Conservation (phyloP, 2,329 filamentous ascomycete genomes). For the Calonectria naviculata region DNA sequence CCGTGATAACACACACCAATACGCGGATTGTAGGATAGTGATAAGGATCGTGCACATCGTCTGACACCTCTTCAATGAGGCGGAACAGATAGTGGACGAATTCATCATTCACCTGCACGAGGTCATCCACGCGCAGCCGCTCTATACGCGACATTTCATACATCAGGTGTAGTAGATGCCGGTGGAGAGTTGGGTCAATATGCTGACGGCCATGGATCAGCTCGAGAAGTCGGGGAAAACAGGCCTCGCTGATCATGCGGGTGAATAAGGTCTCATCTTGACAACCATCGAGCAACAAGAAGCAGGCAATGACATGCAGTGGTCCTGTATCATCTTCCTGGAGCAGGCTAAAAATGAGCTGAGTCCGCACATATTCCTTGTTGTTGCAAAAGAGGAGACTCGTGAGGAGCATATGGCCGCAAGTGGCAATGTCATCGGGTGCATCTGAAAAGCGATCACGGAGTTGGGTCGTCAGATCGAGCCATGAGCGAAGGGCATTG, state of each 20-base stretch:
- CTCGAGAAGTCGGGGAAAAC: constrained; percentile 85
- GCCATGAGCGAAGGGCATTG: constrained; percentile 85
- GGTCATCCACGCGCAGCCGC: constrained; percentile 78
- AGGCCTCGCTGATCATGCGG: constrained; percentile 87
- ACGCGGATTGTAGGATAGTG: constrained; percentile 96
- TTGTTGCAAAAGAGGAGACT: constrained; percentile 80
- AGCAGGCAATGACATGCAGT: constrained; percentile 85
- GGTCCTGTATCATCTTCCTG: constrained; percentile 86
- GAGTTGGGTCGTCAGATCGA: constrained; percentile 80
- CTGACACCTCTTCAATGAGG: constrained; percentile 87
- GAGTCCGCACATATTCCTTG: constrained; percentile 87
- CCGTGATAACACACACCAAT: constrained; percentile 69
- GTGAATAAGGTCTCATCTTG: constrained; percentile 82
- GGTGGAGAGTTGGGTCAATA: constrained; percentile 78
- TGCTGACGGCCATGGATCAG: constrained; percentile 76
- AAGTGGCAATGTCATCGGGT: constrained; percentile 83
- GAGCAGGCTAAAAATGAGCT: constrained; percentile 91
- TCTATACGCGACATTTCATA: constrained; percentile 98
- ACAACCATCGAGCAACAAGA: constrained; percentile 89
- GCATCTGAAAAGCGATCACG: constrained; percentile 80
- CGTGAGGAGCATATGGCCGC: constrained; percentile 81
- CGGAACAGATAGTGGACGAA: constrained; percentile 88
- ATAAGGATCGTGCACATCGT: constrained; percentile 91
- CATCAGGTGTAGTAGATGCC: constrained; percentile 85
- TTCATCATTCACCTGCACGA: constrained; percentile 80